These are phyloP conservation scores for Pseudogymnoascus destructans DNA, from an alignment of 2,329 filamentous ascomycete genomes.

Conservation along the genomic window DNA sequence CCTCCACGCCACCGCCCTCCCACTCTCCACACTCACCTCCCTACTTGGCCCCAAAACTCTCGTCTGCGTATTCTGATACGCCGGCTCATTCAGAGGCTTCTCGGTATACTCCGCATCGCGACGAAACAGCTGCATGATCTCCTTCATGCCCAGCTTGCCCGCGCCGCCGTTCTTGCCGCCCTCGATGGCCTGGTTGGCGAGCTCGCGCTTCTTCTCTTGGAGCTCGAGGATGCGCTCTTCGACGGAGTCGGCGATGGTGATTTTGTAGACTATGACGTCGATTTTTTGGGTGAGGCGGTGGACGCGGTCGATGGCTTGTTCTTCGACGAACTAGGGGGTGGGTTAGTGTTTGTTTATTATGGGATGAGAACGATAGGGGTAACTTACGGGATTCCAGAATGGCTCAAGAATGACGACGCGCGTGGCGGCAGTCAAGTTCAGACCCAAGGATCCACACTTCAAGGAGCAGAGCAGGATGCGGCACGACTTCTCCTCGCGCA, in stretches of 20 bases:
- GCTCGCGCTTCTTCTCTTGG: conserved; percentile 82
- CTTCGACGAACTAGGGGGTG: conserved; percentile 63
- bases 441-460: conserved; percentile 81
- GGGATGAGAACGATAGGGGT: conserved; percentile 33
- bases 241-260: conserved; percentile 75
- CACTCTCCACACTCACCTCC: neutral
- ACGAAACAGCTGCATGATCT: conserved; percentile 77
- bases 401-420: conserved; percentile 91
- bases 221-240: conserved; percentile 91
- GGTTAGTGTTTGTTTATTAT: neutral
- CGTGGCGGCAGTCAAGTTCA: conserved; percentile 89
- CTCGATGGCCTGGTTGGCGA: conserved; percentile 88
- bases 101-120: neutral
- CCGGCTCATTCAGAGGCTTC: neutral
- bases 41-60: neutral
- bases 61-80: neutral
- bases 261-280: conserved; percentile 88
- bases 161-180: conserved; percentile 57
- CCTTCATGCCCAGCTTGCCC: conserved; percentile 79
- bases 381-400: conserved; percentile 72
- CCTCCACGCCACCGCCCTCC: neutral
- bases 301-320: conserved; percentile 96
- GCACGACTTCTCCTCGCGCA: conserved; percentile 62
- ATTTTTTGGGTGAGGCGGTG: conserved; percentile 95
- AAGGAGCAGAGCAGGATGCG: conserved; percentile 84